phyloP scores from a whole-genome alignment of 371 early-diverging fungal genomes.

The Mortierella sp. region DNA sequence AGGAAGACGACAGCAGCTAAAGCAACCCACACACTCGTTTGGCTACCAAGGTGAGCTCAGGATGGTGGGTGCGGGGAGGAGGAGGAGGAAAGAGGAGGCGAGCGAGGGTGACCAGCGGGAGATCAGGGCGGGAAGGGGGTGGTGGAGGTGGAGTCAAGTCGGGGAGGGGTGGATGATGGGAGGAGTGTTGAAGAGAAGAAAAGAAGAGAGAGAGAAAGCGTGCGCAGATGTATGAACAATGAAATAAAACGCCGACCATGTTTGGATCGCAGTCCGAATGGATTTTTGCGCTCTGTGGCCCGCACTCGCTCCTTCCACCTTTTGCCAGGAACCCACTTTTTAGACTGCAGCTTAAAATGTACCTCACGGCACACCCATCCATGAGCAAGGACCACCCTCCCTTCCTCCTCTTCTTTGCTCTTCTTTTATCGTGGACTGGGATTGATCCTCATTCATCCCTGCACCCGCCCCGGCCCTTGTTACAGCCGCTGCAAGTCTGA shows the following conservation, averaged over 20 bases:
- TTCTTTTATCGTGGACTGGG: background rate
- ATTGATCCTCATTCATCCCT: conserved; percentile 2
- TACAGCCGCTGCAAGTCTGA: background rate
- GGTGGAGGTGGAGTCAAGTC: background rate
- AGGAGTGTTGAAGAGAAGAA: background rate
- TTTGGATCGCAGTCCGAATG: too few relatives aligned
- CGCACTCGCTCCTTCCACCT: too few relatives aligned
- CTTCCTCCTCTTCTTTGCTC: background rate
- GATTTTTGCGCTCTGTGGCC: too few relatives aligned
- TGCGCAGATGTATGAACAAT: too few relatives aligned
- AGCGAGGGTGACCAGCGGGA: too few relatives aligned
- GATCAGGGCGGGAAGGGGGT: background rate
- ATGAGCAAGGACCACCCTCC: conserved; percentile 1
- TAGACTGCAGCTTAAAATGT: too few relatives aligned
- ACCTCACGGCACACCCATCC: too few relatives aligned
- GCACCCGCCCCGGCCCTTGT: background rate
- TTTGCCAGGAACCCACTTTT: too few relatives aligned
- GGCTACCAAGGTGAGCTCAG: too few relatives aligned
- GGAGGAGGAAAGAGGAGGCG: background rate
- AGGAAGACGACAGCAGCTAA: too few relatives aligned
- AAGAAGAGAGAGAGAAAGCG: background rate
- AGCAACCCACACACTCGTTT: too few relatives aligned
- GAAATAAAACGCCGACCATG: too few relatives aligned
- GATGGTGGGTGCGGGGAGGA: background rate
- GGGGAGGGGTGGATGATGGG: background rate